Evolutionary conservation across 805 yeast genomes (phyloP).

Genomic region (Lipomyces spencermartinsiae): DNA sequence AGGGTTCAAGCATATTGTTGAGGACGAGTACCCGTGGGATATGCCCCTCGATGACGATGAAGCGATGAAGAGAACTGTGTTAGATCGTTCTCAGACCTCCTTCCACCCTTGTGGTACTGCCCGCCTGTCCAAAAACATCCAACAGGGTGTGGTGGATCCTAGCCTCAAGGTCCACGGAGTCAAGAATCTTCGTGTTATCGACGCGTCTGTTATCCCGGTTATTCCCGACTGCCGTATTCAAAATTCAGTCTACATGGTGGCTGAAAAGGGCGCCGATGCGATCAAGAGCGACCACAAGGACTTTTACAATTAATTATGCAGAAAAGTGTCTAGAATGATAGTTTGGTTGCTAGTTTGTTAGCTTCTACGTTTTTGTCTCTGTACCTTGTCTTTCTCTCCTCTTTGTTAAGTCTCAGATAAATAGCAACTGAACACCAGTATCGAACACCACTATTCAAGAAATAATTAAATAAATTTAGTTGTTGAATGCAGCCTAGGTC

Average conservation of each 20-base stretch:
- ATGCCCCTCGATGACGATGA: conserved; percentile 45
- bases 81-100: conserved; percentile 46
- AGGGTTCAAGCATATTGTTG: conserved; percentile 46
- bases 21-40: conserved; percentile 46
- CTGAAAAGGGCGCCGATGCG: conserved; percentile 45
- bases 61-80: conserved; percentile 45
- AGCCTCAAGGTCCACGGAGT: conserved; percentile 45
- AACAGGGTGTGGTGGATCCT: conserved; percentile 45
- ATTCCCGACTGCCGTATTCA: conserved; percentile 46
- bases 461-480: neutral
- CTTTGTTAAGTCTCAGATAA: neutral
- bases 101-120: conserved; percentile 48
- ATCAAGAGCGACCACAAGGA: conserved; percentile 31
- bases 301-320: neutral
- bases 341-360: neutral
- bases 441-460: neutral
- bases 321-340: neutral
- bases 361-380: neutral
- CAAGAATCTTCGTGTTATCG: conserved; percentile 45
- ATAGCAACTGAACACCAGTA: neutral
- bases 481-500: neutral
- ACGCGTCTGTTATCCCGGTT: conserved; percentile 47
- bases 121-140: conserved; percentile 14
- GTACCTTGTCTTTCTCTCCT: neutral
- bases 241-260: conserved; percentile 44